Evolutionary conservation across 73 alveolate genomes (phyloP).

Genomic region (Paramecium caudatum): DNA sequence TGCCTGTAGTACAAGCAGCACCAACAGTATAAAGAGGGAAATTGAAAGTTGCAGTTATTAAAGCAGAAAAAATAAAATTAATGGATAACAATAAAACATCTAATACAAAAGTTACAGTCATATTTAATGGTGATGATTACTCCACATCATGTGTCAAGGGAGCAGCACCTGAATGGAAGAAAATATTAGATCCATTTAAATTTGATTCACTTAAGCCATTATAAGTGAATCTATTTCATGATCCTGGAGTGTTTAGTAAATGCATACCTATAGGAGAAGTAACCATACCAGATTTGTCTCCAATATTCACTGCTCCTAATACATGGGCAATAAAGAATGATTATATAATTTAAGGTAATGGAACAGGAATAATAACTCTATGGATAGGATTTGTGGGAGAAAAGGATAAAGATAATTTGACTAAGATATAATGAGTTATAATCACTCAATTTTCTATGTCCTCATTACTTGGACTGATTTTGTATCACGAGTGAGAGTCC

Average conservation of each 20-base stretch:
- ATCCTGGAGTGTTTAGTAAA: conserved; percentile 45
- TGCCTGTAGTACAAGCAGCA: background rate
- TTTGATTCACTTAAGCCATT: background rate
- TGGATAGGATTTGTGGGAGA: conserved; percentile 29
- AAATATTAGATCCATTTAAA: conserved; percentile 24
- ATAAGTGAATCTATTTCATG: conserved; percentile 40
- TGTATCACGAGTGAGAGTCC: conserved; percentile 6
- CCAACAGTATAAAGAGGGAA: conserved; percentile 26
- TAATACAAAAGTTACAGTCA: conserved; percentile 33
- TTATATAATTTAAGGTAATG: conserved; percentile 42
- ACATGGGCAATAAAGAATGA: conserved; percentile 58
- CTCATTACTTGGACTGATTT: conserved; percentile 46
- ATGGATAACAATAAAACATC: conserved; percentile 14
- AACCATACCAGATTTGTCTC: background rate
- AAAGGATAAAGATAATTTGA: background rate
- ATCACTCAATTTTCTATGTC: conserved; percentile 39
- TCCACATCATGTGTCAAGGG: conserved; percentile 42
- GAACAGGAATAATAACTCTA: conserved; percentile 35
- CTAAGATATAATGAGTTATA: background rate
- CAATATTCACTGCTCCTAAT: conserved; percentile 38
- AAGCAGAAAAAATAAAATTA: background rate
- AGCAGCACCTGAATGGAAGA: conserved; percentile 47
- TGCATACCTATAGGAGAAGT: conserved; percentile 54
- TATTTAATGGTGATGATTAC: background rate
- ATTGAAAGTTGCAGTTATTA: conserved; percentile 43